These are phyloP conservation scores for Diutina sp. DNA, from an alignment of 1,139 yeast species.

Conservation along the genomic window DNA sequence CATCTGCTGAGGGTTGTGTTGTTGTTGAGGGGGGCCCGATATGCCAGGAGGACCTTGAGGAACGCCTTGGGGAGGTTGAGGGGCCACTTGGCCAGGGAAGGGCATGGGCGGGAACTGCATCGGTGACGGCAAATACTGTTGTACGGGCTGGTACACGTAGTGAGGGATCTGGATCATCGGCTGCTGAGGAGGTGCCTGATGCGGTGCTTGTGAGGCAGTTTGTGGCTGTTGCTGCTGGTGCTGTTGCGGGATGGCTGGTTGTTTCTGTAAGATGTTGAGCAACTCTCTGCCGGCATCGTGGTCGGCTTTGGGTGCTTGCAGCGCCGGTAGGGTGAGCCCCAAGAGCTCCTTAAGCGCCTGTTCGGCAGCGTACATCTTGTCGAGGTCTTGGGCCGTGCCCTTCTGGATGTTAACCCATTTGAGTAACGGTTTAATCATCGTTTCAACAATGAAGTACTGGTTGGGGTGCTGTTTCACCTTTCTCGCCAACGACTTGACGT, in stretches of 20 bases:
- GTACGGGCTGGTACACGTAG: conserved; percentile 8
- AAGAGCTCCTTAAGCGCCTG: conserved; percentile 47
- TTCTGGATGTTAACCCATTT: conserved; percentile 39
- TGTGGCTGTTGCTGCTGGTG: conserved; percentile 13
- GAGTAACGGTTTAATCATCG: conserved; percentile 48
- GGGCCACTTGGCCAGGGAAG: not conserved
- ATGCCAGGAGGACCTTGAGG: not conserved
- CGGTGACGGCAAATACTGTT: conserved; percentile 11
- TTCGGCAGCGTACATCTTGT: conserved; percentile 45
- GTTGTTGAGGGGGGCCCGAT: not conserved
- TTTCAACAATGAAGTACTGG: conserved; percentile 42
- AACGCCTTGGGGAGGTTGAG: not conserved
- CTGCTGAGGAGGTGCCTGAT: not conserved
- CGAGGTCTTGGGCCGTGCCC: conserved; percentile 43
- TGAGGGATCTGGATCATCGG: conserved; percentile 4
- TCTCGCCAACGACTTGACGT: conserved; percentile 22
- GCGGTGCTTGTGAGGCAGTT: conserved; percentile 3
- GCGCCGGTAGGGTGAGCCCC: conserved; percentile 31
- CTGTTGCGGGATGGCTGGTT: conserved; percentile 16
- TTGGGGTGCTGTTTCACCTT: conserved; percentile 27
- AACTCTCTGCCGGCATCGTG: conserved; percentile 69
- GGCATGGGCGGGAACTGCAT: not conserved
- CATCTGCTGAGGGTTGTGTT: conserved; percentile 8
- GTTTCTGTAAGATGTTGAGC: conserved; percentile 42
- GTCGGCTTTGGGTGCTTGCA: conserved; percentile 16